Evolutionary conservation across 73 alveolate genomes (phyloP).

Genomic region (Tetrahymena malaccensis): DNA sequence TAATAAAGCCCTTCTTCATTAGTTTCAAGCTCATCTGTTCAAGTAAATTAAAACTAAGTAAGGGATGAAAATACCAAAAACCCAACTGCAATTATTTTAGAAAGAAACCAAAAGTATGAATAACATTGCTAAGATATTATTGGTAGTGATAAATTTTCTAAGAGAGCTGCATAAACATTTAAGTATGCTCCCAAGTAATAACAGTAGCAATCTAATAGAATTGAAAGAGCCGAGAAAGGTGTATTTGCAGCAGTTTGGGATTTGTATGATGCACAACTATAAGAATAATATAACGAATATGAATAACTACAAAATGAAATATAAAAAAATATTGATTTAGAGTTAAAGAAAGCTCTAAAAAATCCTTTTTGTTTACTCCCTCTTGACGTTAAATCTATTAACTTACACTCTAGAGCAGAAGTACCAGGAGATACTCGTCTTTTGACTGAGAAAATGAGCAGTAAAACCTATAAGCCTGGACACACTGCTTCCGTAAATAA

Average conservation of each 20-base stretch:
- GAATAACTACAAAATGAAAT: constrained; percentile 38
- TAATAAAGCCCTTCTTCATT: constrained; percentile 26
- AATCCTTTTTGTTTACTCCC: constrained; percentile 27
- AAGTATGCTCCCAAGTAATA: constrained; percentile 31
- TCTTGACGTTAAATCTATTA: constrained; percentile 17
- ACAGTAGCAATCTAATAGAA: constrained; percentile 8
- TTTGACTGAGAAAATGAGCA: neutral
- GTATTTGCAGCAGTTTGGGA: constrained; percentile 52
- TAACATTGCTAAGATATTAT: constrained; percentile 52
- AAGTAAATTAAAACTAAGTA: neutral
- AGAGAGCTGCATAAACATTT: constrained; percentile 47
- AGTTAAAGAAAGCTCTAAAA: constrained; percentile 8
- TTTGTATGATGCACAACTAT: constrained; percentile 43
- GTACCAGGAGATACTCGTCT: constrained; percentile 6
- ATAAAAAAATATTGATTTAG: constrained; percentile 17
- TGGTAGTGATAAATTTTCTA: constrained; percentile 43
- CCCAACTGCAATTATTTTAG: constrained; percentile 21
- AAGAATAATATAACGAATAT: constrained; percentile 32
- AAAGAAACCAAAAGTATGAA: constrained; percentile 42
- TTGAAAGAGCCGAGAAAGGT: constrained; percentile 38
- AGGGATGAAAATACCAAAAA: constrained; percentile 30
- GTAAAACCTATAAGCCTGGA: constrained; percentile 13
- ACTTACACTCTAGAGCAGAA: constrained; percentile 23
- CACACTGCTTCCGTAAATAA: neutral
- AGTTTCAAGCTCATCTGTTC: constrained; percentile 27